A percentile compares a stretch with the other conserved stretches of the same genome.
phyloP scores from a whole-genome alignment of 306 rosid genomes.

The Benincasa hispida region DNA sequence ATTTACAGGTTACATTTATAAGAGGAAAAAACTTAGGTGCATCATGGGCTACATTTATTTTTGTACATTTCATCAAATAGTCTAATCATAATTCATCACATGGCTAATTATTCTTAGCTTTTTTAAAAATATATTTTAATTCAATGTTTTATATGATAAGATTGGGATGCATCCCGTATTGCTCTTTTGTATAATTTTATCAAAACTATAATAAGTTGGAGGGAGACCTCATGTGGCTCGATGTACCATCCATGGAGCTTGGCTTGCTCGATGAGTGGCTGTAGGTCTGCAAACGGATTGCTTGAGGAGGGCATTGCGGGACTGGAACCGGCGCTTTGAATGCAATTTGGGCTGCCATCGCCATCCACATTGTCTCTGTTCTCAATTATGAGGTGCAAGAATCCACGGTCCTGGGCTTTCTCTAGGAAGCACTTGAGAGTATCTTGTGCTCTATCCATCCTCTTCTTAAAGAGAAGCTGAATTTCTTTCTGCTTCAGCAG shows the following conservation, averaged over 20 bases:
- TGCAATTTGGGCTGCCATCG: neutral
- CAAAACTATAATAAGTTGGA: neutral
- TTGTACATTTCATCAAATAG: too few relatives aligned
- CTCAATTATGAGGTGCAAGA: constrained; percentile 28
- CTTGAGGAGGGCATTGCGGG: constrained; percentile 11
- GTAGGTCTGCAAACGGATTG: constrained; percentile 24
- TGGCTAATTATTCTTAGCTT: too few relatives aligned
- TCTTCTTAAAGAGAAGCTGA: constrained; percentile 15
- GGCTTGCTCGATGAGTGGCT: constrained; percentile 34
- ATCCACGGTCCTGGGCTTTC: constrained; percentile 66
- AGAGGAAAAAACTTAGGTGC: too few relatives aligned
- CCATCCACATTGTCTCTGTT: constrained; percentile 1
- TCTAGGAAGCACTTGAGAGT: constrained; percentile 60
- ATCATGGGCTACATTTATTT: too few relatives aligned
- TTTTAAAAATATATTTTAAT: too few relatives aligned
- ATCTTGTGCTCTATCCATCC: constrained; percentile 40
- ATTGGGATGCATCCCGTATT: too few relatives aligned
- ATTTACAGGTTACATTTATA: neutral
- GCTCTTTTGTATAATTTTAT: too few relatives aligned
- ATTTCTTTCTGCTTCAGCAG: constrained; percentile 45
- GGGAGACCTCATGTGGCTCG: constrained; percentile 43
- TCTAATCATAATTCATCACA: too few relatives aligned
- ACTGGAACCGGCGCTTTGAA: constrained; percentile 4
- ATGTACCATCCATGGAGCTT: constrained; percentile 61
- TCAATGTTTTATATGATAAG: too few relatives aligned